A percentile compares a stretch with the other conserved stretches of the same genome.
Conservation (phyloP, 495 filamentous ascomycete species). For the Evernia prunastri region DNA sequence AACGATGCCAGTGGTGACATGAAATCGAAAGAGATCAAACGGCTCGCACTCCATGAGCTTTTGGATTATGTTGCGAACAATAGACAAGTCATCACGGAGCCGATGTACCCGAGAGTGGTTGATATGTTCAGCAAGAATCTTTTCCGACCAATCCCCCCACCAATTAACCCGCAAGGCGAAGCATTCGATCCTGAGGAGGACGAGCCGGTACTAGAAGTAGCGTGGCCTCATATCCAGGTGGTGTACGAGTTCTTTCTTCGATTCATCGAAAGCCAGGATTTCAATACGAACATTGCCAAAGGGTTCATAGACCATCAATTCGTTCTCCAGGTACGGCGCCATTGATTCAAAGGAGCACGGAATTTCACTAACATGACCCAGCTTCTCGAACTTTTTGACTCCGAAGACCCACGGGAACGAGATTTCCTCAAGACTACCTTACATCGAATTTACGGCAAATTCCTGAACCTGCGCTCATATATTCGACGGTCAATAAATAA, state of each 20-base stretch:
- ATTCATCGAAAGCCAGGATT: slow-evolving; percentile 99
- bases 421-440: slow-evolving; percentile 98
- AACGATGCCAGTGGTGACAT: slow-evolving; percentile 97
- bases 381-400: slow-evolving; percentile 97
- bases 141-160: slow-evolving; percentile 93
- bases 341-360: background rate
- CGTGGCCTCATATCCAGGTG: slow-evolving; percentile 98
- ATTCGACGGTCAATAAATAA: slow-evolving; percentile 99
- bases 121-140: slow-evolving; percentile 99
- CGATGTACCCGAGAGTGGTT: slow-evolving; percentile 97
- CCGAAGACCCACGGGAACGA: slow-evolving; percentile 92
- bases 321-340: slow-evolving; percentile 66
- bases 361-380: slow-evolving; percentile 30
- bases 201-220: slow-evolving; percentile 95
- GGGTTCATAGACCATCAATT: slow-evolving; percentile 97
- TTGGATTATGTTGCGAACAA: slow-evolving; percentile 99
- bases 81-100: slow-evolving; percentile 93
- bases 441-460: slow-evolving; percentile 98
- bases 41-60: slow-evolving; percentile 90
- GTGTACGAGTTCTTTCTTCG: slow-evolving; percentile 99
- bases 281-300: slow-evolving; percentile 99
- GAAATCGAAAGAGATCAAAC: slow-evolving; percentile 99
- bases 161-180: slow-evolving; percentile 95
- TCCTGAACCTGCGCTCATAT: slow-evolving; percentile 93
- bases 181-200: slow-evolving; percentile 99